These are phyloP conservation scores for Verticillium isaacii DNA, from an alignment of 2,329 filamentous ascomycete species.

Conservation along the genomic window DNA sequence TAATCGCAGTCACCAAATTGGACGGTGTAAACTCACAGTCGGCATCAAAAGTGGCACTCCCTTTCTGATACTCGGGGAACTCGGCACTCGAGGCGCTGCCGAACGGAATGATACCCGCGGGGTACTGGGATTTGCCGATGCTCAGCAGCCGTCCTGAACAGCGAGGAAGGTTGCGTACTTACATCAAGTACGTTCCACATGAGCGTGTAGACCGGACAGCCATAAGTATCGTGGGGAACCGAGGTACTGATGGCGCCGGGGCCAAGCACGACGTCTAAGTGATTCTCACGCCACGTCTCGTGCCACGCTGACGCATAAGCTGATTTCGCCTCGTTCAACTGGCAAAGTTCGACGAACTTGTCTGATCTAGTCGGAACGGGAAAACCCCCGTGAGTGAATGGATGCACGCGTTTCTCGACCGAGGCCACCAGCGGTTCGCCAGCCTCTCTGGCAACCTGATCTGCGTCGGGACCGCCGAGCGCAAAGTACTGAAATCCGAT, in stretches of 20 bases:
- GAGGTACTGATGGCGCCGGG: slow-evolving; percentile 45
- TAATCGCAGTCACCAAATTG: rapidly evolving
- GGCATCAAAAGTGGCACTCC: slow-evolving; percentile 20
- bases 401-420: slow-evolving; percentile 18
- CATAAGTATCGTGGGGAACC: slow-evolving; percentile 45
- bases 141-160: no score
- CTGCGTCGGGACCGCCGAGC: slow-evolving; percentile 22
- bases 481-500: slow-evolving; percentile 36
- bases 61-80: slow-evolving; percentile 26
- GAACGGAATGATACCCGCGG: slow-evolving; percentile 43
- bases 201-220: slow-evolving; percentile 38
- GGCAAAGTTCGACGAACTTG: slow-evolving; percentile 31
- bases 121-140: slow-evolving; percentile 26
- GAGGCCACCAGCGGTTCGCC: slow-evolving; percentile 40
- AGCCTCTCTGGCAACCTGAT: slow-evolving; percentile 20
- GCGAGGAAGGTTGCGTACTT: background rate
- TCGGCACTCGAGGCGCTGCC: slow-evolving; percentile 32
- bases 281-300: slow-evolving; percentile 31
- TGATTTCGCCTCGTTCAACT: slow-evolving; percentile 29
- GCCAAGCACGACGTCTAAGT: slow-evolving; percentile 45
- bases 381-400: slow-evolving; percentile 20
- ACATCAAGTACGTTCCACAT: slow-evolving; percentile 45
- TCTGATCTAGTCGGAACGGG: slow-evolving; percentile 18
- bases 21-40: slow-evolving; percentile 22
- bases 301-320: slow-evolving; percentile 33